Evolutionary conservation across 2,329 filamentous ascomycete species (phyloP), one percentile per base, ranked within the genome.

Genomic region (Aspergillus phoenicis): DNA sequence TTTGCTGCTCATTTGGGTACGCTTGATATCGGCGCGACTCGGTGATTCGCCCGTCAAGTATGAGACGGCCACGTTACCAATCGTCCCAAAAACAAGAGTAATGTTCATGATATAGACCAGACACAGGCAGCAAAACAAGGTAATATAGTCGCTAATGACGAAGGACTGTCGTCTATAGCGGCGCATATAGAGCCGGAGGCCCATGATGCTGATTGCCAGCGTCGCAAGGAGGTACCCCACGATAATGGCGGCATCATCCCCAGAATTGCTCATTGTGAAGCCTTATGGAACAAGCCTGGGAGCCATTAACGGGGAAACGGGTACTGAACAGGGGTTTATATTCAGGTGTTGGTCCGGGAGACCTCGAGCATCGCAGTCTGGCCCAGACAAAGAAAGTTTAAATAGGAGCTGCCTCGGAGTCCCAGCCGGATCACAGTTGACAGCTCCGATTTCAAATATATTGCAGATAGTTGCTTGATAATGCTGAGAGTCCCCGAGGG

Each of bases 91-190:
- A 26, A 63, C 20, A 20, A 61, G 53, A 13, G 60, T 53, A 3
- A 43, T 53, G 22, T 38, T 58, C 10, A 63, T 36, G 6, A 55
- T 56, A 15, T 30, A 45, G 2, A 56, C n/a, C 53, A 56, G 2
- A 15, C 10, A 7, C 2, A 53, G 28, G n/a, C 58, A 56, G 5
- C 58, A 61, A 17, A 59, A 33, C 11, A 64, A 54, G 4, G 63
- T 64, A 28, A 62, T 49, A 17, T 62, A 61, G 41, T 64, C 62
- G 51, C 60, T 60, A 5, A 60, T 45, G n/a, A 54, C 48, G n/a
- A 64, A 61, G n/a, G 33, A n/a, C 43, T 64, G 60, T 13, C 52
- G 47, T 6, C 58, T 58, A 33, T 52, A 55, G 17, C 53, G 58
- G 39, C 62, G 62, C 60, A 64, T 38, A 33, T 47, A 51, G 15